Percentiles rank a stretch among this genome's conserved stretches.
Conservation (phyloP, 306 rosid genomes). For the Lagenaria siceraria region DNA sequence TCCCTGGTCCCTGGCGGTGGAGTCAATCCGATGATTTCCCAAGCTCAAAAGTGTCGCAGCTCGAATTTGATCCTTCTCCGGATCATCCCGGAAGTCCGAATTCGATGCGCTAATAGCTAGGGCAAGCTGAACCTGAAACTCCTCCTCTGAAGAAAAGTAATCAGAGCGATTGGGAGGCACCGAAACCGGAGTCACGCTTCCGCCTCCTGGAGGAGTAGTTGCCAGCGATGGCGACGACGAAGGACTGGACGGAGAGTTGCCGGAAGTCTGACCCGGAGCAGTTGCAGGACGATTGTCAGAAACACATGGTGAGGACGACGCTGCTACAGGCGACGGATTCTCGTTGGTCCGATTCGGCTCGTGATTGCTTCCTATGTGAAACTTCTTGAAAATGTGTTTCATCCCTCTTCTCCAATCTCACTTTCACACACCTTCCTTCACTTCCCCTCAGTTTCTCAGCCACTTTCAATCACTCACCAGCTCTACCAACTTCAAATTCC, state of each 20-base stretch:
- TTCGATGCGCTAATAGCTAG: slow-evolving; percentile 97
- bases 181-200: neutral
- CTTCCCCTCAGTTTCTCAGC: neutral
- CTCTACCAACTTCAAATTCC: neutral
- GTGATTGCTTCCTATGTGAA: slow-evolving; percentile 74
- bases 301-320: slow-evolving; percentile 29
- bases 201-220: slow-evolving; percentile 3
- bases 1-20: slow-evolving; percentile 27
- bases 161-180: slow-evolving; percentile 36
- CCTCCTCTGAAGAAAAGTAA: slow-evolving; percentile 83
- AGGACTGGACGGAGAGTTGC: slow-evolving; percentile 29
- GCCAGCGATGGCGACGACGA: slow-evolving; percentile 31
- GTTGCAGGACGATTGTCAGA: slow-evolving; percentile 32
- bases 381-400: slow-evolving; percentile 99
- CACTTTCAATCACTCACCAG: neutral
- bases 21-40: slow-evolving; percentile 47
- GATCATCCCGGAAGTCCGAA: slow-evolving; percentile 67
- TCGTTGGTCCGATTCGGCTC: slow-evolving; percentile 72
- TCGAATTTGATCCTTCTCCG: slow-evolving; percentile 93
- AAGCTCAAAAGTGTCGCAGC: slow-evolving; percentile 74
- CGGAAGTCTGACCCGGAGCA: slow-evolving; percentile 20
- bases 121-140: slow-evolving; percentile 94
- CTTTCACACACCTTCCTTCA: neutral
- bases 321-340: slow-evolving; percentile 18
- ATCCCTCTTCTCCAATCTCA: slow-evolving; percentile 19